Percentiles rank a stretch among this genome's conserved stretches.
Conservation (phyloP, 805 yeast species). For the Hanseniaspora pseudoguilliermondii region DNA sequence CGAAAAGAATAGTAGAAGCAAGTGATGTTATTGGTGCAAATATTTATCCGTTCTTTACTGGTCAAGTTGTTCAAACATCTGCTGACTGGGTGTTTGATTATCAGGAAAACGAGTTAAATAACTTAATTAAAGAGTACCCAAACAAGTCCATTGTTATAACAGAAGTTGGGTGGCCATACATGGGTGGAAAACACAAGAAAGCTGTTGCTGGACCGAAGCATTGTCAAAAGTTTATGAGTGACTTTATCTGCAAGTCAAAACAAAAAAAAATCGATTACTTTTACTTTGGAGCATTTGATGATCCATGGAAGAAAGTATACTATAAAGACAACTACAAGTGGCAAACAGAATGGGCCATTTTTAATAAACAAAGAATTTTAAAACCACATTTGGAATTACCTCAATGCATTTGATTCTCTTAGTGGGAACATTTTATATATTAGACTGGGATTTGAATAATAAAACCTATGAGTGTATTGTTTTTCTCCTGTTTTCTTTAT, state of each 20-base stretch:
- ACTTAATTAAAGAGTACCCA: slow-evolving; percentile 21
- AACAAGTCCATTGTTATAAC: slow-evolving; percentile 34
- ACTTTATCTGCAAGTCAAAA: slow-evolving; percentile 39
- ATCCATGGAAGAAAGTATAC: slow-evolving; percentile 52
- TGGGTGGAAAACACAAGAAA: slow-evolving; percentile 38
- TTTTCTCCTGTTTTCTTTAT: not conserved
- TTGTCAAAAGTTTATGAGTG: slow-evolving; percentile 36
- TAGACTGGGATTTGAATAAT: not conserved
- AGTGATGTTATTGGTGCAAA: slow-evolving; percentile 53
- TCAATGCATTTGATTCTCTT: slow-evolving; percentile 18
- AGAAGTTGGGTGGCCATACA: slow-evolving; percentile 64
- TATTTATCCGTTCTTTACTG: slow-evolving; percentile 58
- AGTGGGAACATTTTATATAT: not conserved
- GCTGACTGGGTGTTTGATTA: slow-evolving; percentile 43
- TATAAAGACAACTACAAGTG: slow-evolving; percentile 38
- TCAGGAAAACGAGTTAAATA: slow-evolving; percentile 33
- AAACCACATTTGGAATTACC: slow-evolving; percentile 37
- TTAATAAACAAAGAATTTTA: slow-evolving; percentile 35
- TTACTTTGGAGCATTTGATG: slow-evolving; percentile 60
- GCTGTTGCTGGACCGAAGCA: slow-evolving; percentile 37
- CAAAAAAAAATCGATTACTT: slow-evolving; percentile 36
- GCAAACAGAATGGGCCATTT: slow-evolving; percentile 67
- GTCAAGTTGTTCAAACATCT: slow-evolving; percentile 36
- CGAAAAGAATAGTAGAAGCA: slow-evolving; percentile 28
- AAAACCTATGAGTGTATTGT: not conserved